These are phyloP conservation scores for Funneliformis mosseae DNA, from an alignment of 192 early-diverging fungal genomes.

Conservation along the genomic window DNA sequence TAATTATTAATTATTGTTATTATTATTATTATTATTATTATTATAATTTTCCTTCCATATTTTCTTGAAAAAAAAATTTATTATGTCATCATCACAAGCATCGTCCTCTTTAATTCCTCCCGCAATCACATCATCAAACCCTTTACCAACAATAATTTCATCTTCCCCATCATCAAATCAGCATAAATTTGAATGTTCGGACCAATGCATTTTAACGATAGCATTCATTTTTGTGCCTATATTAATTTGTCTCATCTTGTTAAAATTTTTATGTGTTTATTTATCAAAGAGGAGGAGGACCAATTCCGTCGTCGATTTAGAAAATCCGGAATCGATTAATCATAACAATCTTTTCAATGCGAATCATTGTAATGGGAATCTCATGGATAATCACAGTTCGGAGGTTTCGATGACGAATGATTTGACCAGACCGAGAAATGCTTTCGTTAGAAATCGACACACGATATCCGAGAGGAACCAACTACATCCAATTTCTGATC, in stretches of 20 bases:
- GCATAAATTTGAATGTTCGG: background rate
- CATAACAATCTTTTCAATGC: background rate
- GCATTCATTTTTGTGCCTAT: background rate
- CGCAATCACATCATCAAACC: background rate
- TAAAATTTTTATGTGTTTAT: background rate
- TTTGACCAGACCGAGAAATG: background rate
- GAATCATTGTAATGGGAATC: background rate
- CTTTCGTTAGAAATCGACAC: background rate
- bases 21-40: no score
- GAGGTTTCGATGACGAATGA: background rate
- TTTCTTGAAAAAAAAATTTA: no score
- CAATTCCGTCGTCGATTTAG: background rate
- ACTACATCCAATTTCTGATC: background rate
- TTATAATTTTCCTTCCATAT: no score
- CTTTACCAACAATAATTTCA: background rate
- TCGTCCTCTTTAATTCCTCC: no score
- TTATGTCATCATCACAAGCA: background rate
- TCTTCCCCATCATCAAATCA: background rate
- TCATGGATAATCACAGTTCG: background rate
- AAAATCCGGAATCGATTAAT: background rate
- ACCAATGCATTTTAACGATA: background rate
- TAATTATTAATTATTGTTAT: no score
- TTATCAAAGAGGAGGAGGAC: background rate
- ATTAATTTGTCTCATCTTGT: background rate
- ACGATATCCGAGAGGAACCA: background rate